These are phyloP conservation scores for Aureococcus anophagefferens DNA, from an alignment of 108 stramenopile genomes.

Conservation along the genomic window DNA sequence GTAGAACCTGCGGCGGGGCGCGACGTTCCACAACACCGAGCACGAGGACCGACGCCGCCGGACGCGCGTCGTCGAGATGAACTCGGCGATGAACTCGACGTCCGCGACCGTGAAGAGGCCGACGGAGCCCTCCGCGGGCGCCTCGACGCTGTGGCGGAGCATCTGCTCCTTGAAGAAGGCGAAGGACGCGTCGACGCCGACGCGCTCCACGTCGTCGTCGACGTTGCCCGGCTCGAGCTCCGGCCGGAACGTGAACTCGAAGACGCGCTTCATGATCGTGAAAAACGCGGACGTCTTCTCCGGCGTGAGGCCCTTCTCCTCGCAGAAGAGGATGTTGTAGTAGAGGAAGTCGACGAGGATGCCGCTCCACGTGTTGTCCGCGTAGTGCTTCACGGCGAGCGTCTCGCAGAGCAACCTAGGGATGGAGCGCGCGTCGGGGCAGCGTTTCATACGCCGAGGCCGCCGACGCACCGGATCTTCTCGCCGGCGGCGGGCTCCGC, in stretches of 20 bases:
- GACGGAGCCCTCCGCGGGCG: not conserved
- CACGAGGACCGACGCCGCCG: too few relatives aligned
- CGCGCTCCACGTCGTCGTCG: not conserved
- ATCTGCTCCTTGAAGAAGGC: constrained; percentile 6
- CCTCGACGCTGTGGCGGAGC: not conserved
- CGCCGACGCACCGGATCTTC: too few relatives aligned
- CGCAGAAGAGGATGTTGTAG: not conserved
- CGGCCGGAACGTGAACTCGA: not conserved
- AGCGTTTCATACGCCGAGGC: too few relatives aligned
- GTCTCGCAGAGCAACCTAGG: constrained; percentile 1
- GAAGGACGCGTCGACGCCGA: not conserved
- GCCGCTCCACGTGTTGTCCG: constrained; percentile 4
- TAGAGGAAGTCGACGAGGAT: constrained; percentile 7
- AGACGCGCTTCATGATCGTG: constrained; percentile 1
- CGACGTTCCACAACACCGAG: too few relatives aligned
- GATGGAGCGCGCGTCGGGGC: too few relatives aligned
- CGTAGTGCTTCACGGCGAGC: not conserved
- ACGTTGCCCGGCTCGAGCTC: not conserved
- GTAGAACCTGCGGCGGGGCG: too few relatives aligned
- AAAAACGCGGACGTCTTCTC: constrained; percentile 4
- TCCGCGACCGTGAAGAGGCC: not conserved
- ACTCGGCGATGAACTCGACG: not conserved
- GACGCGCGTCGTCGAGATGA: constrained; percentile 1
- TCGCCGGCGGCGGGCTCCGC: too few relatives aligned
- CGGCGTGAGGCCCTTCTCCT: not conserved